Evolutionary conservation across 768 basidiomycete genomes (phyloP).

Genomic region (Hydnomerulius pinastri): DNA sequence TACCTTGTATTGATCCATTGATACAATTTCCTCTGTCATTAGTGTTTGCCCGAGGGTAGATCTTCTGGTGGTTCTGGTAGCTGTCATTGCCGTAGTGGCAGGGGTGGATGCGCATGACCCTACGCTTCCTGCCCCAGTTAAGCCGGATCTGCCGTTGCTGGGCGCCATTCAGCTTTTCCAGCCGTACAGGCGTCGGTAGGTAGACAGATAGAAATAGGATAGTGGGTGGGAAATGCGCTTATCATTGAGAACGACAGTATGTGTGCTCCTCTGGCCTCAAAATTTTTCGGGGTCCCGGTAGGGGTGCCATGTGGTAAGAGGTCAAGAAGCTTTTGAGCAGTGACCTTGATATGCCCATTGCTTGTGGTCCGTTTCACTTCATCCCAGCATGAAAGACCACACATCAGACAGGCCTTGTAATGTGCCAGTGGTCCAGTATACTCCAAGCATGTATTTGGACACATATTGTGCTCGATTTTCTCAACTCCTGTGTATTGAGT

Average conservation of each 20-base stretch:
- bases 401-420: conserved; percentile 17
- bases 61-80: too few species aligned
- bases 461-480: conserved; percentile 25
- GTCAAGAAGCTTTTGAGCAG: conserved; percentile 7
- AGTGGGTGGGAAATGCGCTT: background rate
- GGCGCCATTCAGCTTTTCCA: too few species aligned
- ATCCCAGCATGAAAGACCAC: conserved; percentile 27
- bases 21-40: too few species aligned
- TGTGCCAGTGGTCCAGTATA: conserved; percentile 24
- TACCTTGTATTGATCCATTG: too few species aligned
- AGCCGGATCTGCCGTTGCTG: too few species aligned
- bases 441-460: conserved; percentile 24
- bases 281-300: conserved; percentile 5
- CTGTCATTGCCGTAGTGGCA: too few species aligned
- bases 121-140: too few species aligned
- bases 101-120: too few species aligned
- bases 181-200: too few species aligned
- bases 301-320: too few species aligned
- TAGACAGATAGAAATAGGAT: background rate
- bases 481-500: conserved; percentile 7
- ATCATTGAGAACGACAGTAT: background rate
- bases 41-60: too few species aligned
- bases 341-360: conserved; percentile 1
- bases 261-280: background rate
- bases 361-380: background rate